Base-by-base conservation (phyloP, 768 basidiomycete genomes). In the Lactifluus subvellereus region DNA sequence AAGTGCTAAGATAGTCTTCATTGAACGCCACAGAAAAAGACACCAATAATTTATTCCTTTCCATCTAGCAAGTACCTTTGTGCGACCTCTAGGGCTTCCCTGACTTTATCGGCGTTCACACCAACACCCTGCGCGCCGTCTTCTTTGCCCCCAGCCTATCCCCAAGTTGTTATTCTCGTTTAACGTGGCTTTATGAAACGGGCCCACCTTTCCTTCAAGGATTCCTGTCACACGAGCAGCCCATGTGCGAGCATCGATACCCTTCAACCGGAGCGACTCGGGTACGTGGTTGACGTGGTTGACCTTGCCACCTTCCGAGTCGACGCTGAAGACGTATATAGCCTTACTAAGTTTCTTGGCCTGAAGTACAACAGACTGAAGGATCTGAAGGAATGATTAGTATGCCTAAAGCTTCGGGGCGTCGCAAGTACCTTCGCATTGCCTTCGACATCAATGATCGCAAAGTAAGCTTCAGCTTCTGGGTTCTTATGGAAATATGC, bases 41-140 rank as follows among this genome's bases (percentile, higher is more conserved):
- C n/a, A 16, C 2, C 7, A 57, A 38, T 55, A 51, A 51, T 51
- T 59, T 64, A 66, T 48, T 42, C 14, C 51, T 66, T 66, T 37
- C n/a, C 58, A 10, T 66, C 49, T 6, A 60, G 27, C 10, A 67
- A 20, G 48, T 66, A 62, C 11, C 47, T 48, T 55, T 76, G 75
- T 4, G 90, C 92, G 27, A 78, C 77, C 59, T 69, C 71, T 20
- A 93, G 68, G 1, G 91, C 94, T 62, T 89, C 90, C 16, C 80
- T 75, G 2, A 93, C 75, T 74, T 82, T 86, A 30, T 74, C 74
- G 0, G 80, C 73, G 64, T 91, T 80, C 3, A 78, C 75, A 35
- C 97, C 97, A 14, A 96, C 85, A 30, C 97, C 97, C 71, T 95
- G 93, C 2, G 89, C 89, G 59, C 84, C 82, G 42, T 98, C 97